phyloP scores from a whole-genome alignment of 495 filamentous ascomycete genomes.

The Sphaerosporella brunnea region DNA sequence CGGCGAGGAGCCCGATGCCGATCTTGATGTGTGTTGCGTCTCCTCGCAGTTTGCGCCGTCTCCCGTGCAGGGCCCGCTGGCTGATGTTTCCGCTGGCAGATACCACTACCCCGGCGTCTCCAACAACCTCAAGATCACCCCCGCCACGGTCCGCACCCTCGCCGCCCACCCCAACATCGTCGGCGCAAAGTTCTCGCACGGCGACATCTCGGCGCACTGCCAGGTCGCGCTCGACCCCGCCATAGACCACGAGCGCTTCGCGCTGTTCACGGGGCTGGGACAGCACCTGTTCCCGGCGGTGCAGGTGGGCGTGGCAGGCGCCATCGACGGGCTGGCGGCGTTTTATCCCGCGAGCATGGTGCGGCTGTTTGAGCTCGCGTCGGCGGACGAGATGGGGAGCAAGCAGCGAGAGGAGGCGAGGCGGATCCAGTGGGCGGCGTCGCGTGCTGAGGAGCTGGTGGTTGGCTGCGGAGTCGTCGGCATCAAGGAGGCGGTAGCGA shows the following conservation, averaged over 20 bases:
- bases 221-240: constrained; percentile 38
- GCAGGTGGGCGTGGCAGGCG: constrained; percentile 40
- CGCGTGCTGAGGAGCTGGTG: constrained; percentile 41
- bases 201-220: constrained; percentile 42
- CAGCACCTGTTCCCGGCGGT: constrained; percentile 47
- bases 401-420: constrained; percentile 27
- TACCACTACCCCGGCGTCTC: constrained; percentile 53
- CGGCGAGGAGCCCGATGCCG: constrained; percentile 36
- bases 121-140: constrained; percentile 39
- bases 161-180: constrained; percentile 43
- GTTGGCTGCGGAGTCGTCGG: constrained; percentile 37
- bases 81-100: too few relatives aligned
- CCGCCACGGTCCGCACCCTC: constrained; percentile 37
- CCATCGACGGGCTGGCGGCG: constrained; percentile 46
- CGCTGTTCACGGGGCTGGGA: constrained; percentile 45
- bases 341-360: constrained; percentile 45
- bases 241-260: constrained; percentile 36
- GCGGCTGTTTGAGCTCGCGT: constrained; percentile 33
- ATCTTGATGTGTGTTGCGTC: constrained; percentile 32
- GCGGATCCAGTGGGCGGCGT: constrained; percentile 39
- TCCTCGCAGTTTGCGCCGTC: neutral
- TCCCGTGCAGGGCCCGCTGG: too few relatives aligned
- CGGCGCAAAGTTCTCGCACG: constrained; percentile 52
- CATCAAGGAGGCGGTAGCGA: constrained; percentile 43
- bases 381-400: constrained; percentile 25